These are phyloP conservation scores for Raphanus hybrid DNA, from an alignment of 441 rosid species.

Conservation along the genomic window DNA sequence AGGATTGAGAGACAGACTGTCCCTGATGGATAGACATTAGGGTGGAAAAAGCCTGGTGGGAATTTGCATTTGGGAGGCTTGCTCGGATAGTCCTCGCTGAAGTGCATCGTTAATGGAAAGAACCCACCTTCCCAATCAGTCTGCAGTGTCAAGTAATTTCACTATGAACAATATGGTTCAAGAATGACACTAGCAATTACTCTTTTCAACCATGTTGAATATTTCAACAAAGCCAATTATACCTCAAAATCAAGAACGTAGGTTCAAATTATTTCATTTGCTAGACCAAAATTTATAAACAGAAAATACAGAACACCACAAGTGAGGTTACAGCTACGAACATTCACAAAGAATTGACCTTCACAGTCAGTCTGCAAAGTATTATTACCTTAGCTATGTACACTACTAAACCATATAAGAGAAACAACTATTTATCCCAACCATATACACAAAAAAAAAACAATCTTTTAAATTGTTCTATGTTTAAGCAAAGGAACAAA, in stretches of 20 bases:
- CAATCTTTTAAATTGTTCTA: no score
- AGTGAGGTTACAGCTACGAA: not conserved
- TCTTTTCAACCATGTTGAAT: not conserved
- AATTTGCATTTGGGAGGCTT: constrained; percentile 98
- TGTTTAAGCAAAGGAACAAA: no score
- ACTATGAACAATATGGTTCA: not conserved
- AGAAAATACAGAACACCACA: not conserved
- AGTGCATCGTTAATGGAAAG: constrained; percentile 83
- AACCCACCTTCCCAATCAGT: constrained; percentile 99
- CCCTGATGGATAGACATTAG: constrained; percentile 97
- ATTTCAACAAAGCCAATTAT: not conserved
- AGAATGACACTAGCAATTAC: not conserved
- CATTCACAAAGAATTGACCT: not conserved
- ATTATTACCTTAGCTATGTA: not conserved
- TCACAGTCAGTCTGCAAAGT: not conserved
- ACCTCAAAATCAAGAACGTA: not conserved
- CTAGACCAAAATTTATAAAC: not conserved
- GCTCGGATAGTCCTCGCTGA: constrained; percentile 97
- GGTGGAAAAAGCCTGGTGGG: constrained; percentile 94
- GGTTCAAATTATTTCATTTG: not conserved
- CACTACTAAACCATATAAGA: not conserved
- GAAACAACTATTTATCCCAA: no score
- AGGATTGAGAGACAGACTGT: constrained; percentile 97
- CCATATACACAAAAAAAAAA: no score
- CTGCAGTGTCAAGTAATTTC: constrained; percentile 46